Base-by-base conservation (phyloP, 352 stramenopile genomes). In the Thalassiosira exigua region DNA sequence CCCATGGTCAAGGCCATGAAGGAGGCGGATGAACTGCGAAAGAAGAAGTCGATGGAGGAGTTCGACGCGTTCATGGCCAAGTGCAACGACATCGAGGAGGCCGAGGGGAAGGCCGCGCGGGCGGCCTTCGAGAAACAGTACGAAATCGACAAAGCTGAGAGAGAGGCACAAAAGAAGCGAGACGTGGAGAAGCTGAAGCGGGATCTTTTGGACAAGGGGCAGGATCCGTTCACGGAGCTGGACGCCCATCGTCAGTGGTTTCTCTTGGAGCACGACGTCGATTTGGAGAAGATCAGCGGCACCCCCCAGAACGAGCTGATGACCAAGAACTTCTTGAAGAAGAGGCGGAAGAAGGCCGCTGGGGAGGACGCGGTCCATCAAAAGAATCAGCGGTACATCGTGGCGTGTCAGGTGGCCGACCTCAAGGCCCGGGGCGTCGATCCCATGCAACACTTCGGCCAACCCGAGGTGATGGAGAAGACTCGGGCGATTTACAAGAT, bases 331-430 rank as follows among this genome's bases (percentile, higher is more conserved):
- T 79, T 82, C 54, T 41, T 71, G 68, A 73, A 24, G 27, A 62
- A 67, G 21, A 32, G 32, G 29, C n/a, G 48, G 58, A 41, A 29
- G 22, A 42, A 41, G n/a, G 29, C 44, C 22, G 30, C 19, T 9
- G 4, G 58, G 12, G 33, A 61, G 27, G 48, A 68, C n/a, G n/a
- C n/a, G n/a, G n/a, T n/a, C n/a, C n/a, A n/a, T 19, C 33, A 70
- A 11, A 66, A 81, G 29, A 80, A 69, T 19, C 75, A 90, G 56
- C 64, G 87, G 58, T 83, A 85, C 69, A 89, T 92, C 53, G 76
- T 91, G 22, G 79, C 78, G 24, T 79, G 59, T 70, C 89, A 90
- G 60, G 87, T 90, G 0, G 51, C 86, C 44, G 87, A 92, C 68
- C 61, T 90, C 19, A 87, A 87, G 32, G 80, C 83, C 32, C 79